Evolutionary conservation across 495 filamentous ascomycete species (phyloP).

Genomic region (Venustampulla echinocandica): DNA sequence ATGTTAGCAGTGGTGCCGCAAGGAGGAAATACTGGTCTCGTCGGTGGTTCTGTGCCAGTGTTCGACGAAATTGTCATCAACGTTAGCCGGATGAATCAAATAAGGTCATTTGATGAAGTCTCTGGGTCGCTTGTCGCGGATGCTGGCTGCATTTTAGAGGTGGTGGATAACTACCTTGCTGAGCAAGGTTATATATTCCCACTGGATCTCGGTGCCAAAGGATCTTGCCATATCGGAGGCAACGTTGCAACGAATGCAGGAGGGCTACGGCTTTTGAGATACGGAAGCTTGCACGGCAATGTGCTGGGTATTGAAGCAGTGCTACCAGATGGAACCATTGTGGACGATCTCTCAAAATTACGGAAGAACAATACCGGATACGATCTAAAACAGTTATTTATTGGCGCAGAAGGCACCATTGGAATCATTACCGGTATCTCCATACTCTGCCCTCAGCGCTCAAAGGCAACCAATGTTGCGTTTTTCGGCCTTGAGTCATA

Average conservation of each 20-base stretch:
- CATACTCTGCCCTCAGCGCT: constrained; percentile 78
- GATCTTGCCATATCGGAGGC: constrained; percentile 95
- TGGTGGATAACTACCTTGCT: constrained; percentile 74
- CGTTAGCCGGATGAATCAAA: constrained; percentile 78
- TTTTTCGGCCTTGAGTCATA: constrained; percentile 81
- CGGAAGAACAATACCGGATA: constrained; percentile 99
- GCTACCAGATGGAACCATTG: constrained; percentile 80
- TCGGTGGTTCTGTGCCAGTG: constrained; percentile 89
- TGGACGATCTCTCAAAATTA: constrained; percentile 76
- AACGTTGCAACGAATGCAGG: constrained; percentile 97
- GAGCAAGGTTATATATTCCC: constrained; percentile 81
- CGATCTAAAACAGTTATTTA: constrained; percentile 95
- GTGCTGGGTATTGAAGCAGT: constrained; percentile 91
- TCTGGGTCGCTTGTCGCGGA: constrained; percentile 87
- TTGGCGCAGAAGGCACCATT: constrained; percentile 89
- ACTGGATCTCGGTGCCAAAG: constrained; percentile 91
- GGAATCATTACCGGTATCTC: constrained; percentile 88
- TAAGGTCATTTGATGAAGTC: constrained; percentile 83
- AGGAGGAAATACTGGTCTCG: constrained; percentile 91
- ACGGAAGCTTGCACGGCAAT: constrained; percentile 88
- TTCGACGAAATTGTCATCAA: constrained; percentile 97
- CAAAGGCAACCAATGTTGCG: constrained; percentile 79
- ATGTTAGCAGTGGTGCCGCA: constrained; percentile 93
- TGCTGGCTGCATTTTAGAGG: constrained; percentile 83
- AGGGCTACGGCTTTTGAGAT: constrained; percentile 79